Percentiles rank a stretch among this genome's conserved stretches.
These are phyloP conservation scores for Coemansia sp. DNA, from an alignment of 192 early-diverging fungal genomes.

Conservation along the genomic window DNA sequence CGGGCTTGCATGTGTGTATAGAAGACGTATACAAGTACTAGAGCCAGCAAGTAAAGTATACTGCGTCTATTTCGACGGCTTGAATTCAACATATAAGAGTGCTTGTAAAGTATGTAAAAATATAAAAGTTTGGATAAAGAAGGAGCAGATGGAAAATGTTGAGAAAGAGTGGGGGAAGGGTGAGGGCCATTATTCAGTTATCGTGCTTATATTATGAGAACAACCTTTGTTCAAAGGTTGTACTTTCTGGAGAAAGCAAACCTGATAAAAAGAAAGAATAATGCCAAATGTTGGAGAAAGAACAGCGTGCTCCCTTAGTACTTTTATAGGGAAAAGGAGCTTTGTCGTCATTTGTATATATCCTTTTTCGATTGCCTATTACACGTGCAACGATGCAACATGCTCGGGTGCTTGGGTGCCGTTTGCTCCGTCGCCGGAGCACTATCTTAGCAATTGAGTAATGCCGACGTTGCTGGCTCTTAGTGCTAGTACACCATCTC, in stretches of 20 bases:
- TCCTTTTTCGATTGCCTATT: no score
- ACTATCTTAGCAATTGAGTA: no score
- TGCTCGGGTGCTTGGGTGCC: neutral
- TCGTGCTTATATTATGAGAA: no score
- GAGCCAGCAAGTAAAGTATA: neutral
- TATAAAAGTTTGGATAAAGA: neutral
- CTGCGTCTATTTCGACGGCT: neutral
- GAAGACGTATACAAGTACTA: neutral
- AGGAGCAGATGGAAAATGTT: neutral
- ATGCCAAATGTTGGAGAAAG: neutral
- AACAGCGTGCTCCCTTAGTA: neutral
- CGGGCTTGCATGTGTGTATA: neutral
- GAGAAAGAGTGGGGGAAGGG: no score
- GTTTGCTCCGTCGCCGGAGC: no score
- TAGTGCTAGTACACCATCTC: no score
- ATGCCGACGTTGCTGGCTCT: no score
- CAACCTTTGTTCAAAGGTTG: neutral
- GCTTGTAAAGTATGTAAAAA: neutral
- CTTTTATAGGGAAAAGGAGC: neutral
- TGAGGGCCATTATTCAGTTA: no score
- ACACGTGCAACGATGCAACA: neutral
- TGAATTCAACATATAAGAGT: neutral
- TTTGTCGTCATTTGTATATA: no score
- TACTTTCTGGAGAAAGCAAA: neutral
- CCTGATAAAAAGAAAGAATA: neutral